Evolutionary conservation across 192 early-diverging fungal genomes (phyloP).

Genomic region (Funneliformis mosseae): DNA sequence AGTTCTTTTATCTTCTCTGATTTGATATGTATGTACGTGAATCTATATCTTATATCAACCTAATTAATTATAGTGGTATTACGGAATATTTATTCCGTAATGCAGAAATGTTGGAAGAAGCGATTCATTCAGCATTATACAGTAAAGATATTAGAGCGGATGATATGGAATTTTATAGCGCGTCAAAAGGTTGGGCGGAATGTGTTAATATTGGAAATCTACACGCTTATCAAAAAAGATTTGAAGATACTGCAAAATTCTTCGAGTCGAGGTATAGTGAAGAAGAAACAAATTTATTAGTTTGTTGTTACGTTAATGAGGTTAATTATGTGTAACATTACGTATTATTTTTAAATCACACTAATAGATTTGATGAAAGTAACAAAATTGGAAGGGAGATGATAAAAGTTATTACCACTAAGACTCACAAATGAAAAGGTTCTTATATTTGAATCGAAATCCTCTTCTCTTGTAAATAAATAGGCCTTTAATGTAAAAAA

Average conservation of each 20-base stretch:
- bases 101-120: slow-evolving; percentile 78
- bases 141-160: slow-evolving; percentile 74
- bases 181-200: slow-evolving; percentile 91
- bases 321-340: slow-evolving; percentile 1
- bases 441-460: background rate
- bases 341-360: background rate
- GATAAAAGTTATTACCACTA: slow-evolving; percentile 59
- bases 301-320: background rate
- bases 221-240: slow-evolving; percentile 82
- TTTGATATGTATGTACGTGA: slow-evolving; percentile 5
- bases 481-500: too few species aligned
- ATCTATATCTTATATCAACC: background rate
- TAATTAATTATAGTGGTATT: slow-evolving; percentile 66
- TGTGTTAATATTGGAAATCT: slow-evolving; percentile 81
- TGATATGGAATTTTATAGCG: slow-evolving; percentile 91
- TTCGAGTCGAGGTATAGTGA: slow-evolving; percentile 58
- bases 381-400: slow-evolving; percentile 58
- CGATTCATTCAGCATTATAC: slow-evolving; percentile 81
- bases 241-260: slow-evolving; percentile 82
- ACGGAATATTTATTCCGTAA: slow-evolving; percentile 91
- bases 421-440: slow-evolving; percentile 34
- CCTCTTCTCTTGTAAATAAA: too few species aligned
- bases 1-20: slow-evolving; percentile 21
- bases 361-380: slow-evolving; percentile 55
- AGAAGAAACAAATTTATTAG: background rate